Base-by-base conservation (phyloP, 495 filamentous ascomycete species). In the Hypoxylon fuscum region DNA sequence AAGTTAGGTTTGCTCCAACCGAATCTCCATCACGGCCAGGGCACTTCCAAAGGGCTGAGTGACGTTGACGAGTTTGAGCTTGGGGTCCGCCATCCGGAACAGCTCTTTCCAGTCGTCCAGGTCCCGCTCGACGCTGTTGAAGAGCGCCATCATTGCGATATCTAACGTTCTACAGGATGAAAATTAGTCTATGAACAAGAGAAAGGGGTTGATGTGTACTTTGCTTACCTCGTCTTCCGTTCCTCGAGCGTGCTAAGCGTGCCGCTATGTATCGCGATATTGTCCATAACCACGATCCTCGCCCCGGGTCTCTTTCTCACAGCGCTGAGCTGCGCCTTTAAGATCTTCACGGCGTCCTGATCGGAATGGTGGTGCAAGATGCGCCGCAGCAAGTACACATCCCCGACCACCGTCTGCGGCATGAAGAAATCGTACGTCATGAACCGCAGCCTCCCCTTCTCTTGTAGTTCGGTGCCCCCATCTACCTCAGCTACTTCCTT, bases 341-440 rank as follows among this genome's bases (percentile, higher is more conserved):
- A 56, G 23, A 80, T 75, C 22, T 71, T 68, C 17, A 75, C 53
- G 9, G 68, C 66, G 41, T 77, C 75, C 27, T 72, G 69, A 52
- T 79, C 76, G 11, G 72, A 70, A 73, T 78, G 74, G 49, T 78
- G 69, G 45, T 78, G 77, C 50, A 79, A 34, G 11, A 73, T 66
- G 47, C 66, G 72, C 9, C 76, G 68, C n/a, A 76, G 67, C 11
- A 78, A 55, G 37, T 68, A 68, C 14, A 68, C 59, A 31, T 68
- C 64, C 1, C 59, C 64, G 0, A 2, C 8, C 1, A 65, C 58
- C 0, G 72, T 72, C 68, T 80, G 77, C 14, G 59, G 64, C 20
- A 53, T 55, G 43, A 74, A 75, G 52, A 76, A 70, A 7, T 73
- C 74, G 47, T 75, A 62, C 29, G 65, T 56, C 55, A 76, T 67